Evolutionary conservation across 306 rosid species (phyloP), one percentile per base, ranked within the genome.

Genomic region (Nissolia schottii): DNA sequence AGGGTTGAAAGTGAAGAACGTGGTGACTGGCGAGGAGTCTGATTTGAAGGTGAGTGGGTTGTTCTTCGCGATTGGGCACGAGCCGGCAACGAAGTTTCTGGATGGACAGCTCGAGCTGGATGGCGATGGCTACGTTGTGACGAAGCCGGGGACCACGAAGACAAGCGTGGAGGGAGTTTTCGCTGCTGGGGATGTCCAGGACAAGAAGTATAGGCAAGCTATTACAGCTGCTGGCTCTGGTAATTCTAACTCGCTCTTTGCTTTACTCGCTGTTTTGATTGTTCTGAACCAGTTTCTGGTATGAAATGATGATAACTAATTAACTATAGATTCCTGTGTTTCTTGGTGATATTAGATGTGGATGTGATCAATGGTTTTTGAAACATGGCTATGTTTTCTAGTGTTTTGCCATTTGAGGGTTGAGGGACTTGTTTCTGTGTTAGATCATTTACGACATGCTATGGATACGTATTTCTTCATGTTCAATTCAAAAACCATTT

Each of bases 161-260:
- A 88, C 98, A 18, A 88, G 90, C 24, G 83, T 87, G 10, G 80
- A 40, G 4, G 98, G 98, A 18, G 96, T 93, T 24, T 93, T 93
- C 28, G 98, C 98, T 2, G 97, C 98, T 5, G 97, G 98, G 1
- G 98, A 90, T 66, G 97, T 93, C 19, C 98, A 90, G 85, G 98
- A 93, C 63, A 93, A 93, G 89, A 93, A 93, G 84, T 93, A 90
- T 64, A 87, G 98, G 79, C 98, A 93, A 82, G 96, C 96, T 76
- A 67, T 93, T 77, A 93, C 98, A 10, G 98, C 98, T 51, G 92
- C 97, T 38, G 96, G 96, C 38, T 49, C 90, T 37, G 97, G 96
- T 92, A 62, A 73, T 67, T 80, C 24, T 12, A 5, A 2, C 11
- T 15, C 41, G 0, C 28, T 31, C 58, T 67, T 11, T 11, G 1